phyloP scores from a whole-genome alignment of 2,329 filamentous ascomycete species.

The Fusarium tricinctum region DNA sequence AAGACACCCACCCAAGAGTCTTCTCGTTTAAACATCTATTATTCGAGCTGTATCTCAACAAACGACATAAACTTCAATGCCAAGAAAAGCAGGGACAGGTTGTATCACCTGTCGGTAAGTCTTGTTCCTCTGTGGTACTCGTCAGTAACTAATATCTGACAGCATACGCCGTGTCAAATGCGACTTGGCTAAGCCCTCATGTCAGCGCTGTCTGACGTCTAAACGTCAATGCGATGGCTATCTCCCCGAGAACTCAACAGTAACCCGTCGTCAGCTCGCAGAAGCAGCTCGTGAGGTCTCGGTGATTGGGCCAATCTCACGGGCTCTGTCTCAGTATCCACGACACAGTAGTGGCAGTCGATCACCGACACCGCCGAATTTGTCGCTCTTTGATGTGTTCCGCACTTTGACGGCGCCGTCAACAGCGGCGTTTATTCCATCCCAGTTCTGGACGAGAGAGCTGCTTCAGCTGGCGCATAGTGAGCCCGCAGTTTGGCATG shows the following conservation, averaged over 20 bases:
- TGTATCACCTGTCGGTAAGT: constrained; percentile 49
- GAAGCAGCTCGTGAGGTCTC: constrained; percentile 48
- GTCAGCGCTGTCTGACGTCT: constrained; percentile 46
- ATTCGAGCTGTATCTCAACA: not conserved
- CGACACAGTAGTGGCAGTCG: constrained; percentile 1
- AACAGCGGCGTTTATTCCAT: constrained; percentile 49
- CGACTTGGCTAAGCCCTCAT: constrained; percentile 53
- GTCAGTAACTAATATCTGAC: not conserved
- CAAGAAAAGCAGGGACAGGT: constrained; percentile 46
- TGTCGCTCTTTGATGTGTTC: constrained; percentile 55
- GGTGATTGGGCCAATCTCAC: constrained; percentile 51
- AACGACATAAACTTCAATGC: constrained; percentile 20
- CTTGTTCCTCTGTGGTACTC: not conserved
- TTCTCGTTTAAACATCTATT: not conserved
- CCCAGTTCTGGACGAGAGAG: constrained; percentile 52
- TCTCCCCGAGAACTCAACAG: constrained; percentile 37
- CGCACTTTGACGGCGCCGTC: constrained; percentile 51
- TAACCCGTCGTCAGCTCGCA: constrained; percentile 53
- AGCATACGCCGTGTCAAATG: constrained; percentile 57
- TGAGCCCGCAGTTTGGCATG: constrained; percentile 56
- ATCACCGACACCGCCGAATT: constrained; percentile 25
- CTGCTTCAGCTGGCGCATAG: constrained; percentile 54
- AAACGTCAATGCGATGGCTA: constrained; percentile 56
- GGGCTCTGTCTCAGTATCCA: constrained; percentile 43
- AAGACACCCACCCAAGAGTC: not conserved